A percentile compares a stretch with the other conserved stretches of the same genome.
Conservation (phyloP, 176 grass and related monocot genomes). For the Hyparrhenia diplandra region DNA sequence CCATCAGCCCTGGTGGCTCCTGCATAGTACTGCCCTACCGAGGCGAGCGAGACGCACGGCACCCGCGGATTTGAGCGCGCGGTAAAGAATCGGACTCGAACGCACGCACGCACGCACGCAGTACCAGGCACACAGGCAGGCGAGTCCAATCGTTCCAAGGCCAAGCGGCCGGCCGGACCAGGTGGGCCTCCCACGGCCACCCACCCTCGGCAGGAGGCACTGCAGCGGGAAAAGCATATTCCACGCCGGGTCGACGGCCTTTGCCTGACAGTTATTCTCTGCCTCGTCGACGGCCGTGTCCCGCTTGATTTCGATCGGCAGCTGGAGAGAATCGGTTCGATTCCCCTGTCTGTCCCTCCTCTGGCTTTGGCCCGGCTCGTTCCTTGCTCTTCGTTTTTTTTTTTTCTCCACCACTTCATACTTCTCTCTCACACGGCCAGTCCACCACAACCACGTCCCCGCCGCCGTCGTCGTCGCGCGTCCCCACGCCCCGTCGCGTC, state of each 20-base stretch:
- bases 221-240: neutral
- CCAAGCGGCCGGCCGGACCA: neutral
- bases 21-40: no score
- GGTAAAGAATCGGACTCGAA: neutral
- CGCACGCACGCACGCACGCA: neutral
- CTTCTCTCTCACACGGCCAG: slow-evolving; percentile 1
- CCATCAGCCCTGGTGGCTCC: no score
- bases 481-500: neutral
- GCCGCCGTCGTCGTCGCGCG: neutral
- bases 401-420: neutral
- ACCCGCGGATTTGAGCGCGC: neutral
- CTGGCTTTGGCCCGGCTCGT: neutral
- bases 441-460: slow-evolving; percentile 16
- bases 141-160: neutral
- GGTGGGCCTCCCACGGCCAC: neutral
- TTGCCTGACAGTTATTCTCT: slow-evolving; percentile 15
- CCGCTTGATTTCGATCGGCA: slow-evolving; percentile 9
- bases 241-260: neutral
- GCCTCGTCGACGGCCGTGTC: neutral
- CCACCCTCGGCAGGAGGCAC: neutral
- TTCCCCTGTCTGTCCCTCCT: neutral
- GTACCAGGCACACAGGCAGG: neutral
- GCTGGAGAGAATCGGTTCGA: slow-evolving; percentile 20
- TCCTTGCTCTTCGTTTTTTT: neutral
- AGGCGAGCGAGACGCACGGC: no score